Evolutionary conservation across 192 early-diverging fungal genomes (phyloP), one percentile per base, ranked within the genome.

Genomic region (Gaertneriomyces sp.): DNA sequence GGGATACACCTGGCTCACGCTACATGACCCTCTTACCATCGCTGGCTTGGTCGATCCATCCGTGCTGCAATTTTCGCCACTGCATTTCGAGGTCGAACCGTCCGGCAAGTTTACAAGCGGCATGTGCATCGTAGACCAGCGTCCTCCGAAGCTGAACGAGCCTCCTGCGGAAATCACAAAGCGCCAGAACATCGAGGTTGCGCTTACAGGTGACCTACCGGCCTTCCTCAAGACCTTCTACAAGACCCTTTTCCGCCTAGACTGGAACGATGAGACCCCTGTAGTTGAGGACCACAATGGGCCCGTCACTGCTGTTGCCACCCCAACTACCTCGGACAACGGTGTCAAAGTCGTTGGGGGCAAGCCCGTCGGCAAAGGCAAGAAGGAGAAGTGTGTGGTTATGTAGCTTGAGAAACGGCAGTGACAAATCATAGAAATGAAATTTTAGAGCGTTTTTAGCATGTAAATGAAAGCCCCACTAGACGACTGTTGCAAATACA

Each of bases 1-100:
- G 58, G 66, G 66, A 19, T 53, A 14, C 58, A n/a, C 57, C 14
- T 60, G 33, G 42, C 41, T 68, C 57, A 60, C 58, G 38, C 58
- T 68, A 58, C 66, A 68, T 49, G 66, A 68, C 42, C 66, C 66
- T 3, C 33, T 68, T 6, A 68, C 66, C 19, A 51, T 68, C 42
- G 66, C 45, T 58, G 50, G 55, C 17, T 38, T 68, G 17, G 66
- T 68, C 4, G 66, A 68, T 51, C 45, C 43, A 1, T 47, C 66
- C 25, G 46, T 68, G 25, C 16, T 68, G 25, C 25, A 17, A 6
- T 68, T 59, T 16, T 11, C 17, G 16, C 66, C 66, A 11, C 66
- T 68, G 12, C 55, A 68, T 42, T 68, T 68, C 53, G 54, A 56
- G 54, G 54, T 68, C 47, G 66, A 68, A 16, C 66, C 66, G 7